Base-by-base conservation (phyloP, 345 rosid species). In the Laguncularia racemosa region DNA sequence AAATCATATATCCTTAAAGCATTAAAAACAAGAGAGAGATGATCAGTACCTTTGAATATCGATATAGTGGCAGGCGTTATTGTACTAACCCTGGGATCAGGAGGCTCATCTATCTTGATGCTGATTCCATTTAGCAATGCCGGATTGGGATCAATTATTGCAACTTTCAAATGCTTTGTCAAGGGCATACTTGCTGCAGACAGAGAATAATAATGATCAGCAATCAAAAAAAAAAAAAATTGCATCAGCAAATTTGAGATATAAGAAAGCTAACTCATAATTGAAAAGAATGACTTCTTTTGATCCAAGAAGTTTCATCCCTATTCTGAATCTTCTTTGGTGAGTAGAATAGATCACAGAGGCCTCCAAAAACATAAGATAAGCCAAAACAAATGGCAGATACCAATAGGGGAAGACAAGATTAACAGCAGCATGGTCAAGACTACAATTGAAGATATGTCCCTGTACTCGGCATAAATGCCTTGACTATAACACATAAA, bases 1-100 rank as follows among this genome's bases (percentile, higher is more conserved):
- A 33, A 33, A 33, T 33, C 10, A 33, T 4, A 33, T 9, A 33
- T 23, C 28, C 5, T 23, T 23, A 7, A 33, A 47, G n/a, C 33
- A 26, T 47, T 16, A 38, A 16, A 15, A 45, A 16, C 7, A 45
- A 46, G 2, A 23, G 7, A 59, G 13, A 18, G 50, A 15, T 21
- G 50, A 18, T 38, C 8, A 16, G 40, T 81, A 91, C 98, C 97
- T 81, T 80, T 83, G 76, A 92, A 85, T 64, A 77, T 67, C 20
- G 96, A 80, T 65, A 86, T 76, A 13, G 93, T 76, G 19, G 93
- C 86, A 63, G 97, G 98, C 19, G 97, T 89, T 60, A 92, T 87
- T 9, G 97, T 83, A 58, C 96, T 89, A 80, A 92, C 98, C 76
- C 98, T 82, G 0, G 93, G 78, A 79, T 89, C 98, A 62, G 97